These are phyloP conservation scores for Skeletonema marinoi DNA, from an alignment of 108 stramenopile species.

Conservation along the genomic window DNA sequence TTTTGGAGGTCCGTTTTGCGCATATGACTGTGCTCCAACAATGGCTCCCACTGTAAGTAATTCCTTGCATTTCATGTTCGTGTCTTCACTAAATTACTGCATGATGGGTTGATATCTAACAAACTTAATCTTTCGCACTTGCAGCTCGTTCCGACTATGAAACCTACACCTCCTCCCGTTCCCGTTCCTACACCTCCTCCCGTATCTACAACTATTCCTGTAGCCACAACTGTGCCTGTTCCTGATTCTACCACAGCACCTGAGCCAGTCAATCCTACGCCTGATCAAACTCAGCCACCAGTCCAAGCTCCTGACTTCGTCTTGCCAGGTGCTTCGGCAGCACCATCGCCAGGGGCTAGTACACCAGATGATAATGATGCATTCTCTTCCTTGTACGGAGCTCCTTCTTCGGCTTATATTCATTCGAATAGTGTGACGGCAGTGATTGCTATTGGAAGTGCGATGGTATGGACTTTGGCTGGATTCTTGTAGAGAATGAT, in stretches of 20 bases:
- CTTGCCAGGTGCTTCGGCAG: background rate
- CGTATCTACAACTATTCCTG: no score
- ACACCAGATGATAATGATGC: background rate
- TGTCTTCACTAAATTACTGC: background rate
- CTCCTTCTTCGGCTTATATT: background rate
- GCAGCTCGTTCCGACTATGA: background rate
- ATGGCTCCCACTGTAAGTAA: background rate
- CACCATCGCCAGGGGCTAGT: background rate
- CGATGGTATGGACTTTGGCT: background rate
- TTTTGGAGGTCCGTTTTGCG: conserved; percentile 4
- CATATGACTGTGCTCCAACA: background rate
- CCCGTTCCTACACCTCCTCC: no score
- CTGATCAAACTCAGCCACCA: background rate
- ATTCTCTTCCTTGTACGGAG: background rate
- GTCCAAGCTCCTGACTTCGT: background rate
- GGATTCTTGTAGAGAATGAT: background rate
- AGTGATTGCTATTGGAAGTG: background rate
- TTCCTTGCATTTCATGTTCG: background rate
- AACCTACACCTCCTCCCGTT: background rate
- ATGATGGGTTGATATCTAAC: background rate
- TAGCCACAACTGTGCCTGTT: no score
- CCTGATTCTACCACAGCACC: no score
- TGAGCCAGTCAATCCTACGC: no score
- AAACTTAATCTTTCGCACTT: background rate
- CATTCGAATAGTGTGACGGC: background rate